A percentile compares a stretch with the other conserved stretches of the same genome.
Evolutionary conservation across 225 moss, liverwort and hornwort species (phyloP).

Genomic region (Rhytidiadelphus loreus): DNA sequence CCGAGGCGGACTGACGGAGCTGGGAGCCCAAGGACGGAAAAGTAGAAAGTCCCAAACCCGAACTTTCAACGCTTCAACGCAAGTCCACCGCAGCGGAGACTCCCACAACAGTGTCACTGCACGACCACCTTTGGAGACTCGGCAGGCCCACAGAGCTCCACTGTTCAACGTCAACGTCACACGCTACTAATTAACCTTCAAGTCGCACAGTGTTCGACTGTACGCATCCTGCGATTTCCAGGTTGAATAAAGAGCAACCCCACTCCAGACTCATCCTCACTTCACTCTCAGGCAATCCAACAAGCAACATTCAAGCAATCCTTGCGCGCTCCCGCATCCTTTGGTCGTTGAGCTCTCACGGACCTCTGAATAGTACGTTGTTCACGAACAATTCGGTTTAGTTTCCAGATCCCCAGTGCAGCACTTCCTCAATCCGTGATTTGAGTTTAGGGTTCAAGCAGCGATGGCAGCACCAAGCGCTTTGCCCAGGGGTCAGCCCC

Average conservation of each 20-base stretch:
- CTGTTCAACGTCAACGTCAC: neutral
- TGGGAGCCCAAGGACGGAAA: neutral
- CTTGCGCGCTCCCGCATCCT: no score
- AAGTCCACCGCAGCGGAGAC: neutral
- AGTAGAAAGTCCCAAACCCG: neutral
- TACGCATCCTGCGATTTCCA: neutral
- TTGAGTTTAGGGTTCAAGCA: neutral
- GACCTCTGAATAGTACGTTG: neutral
- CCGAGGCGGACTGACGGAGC: no score
- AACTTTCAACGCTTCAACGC: neutral
- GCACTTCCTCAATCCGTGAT: neutral
- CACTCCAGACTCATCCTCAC: neutral
- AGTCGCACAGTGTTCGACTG: neutral
- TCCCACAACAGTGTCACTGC: neutral
- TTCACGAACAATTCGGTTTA: neutral
- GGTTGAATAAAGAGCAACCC: neutral
- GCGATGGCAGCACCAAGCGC: neutral
- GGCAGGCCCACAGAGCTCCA: neutral
- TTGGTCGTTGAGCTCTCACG: no score
- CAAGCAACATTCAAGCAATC: neutral
- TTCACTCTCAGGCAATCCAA: neutral
- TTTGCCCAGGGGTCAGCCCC: neutral
- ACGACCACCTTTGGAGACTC: neutral
- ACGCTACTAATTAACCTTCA: neutral
- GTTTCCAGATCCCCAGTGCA: neutral